phyloP scores from a whole-genome alignment of 1,284 basidiomycete genomes.

The Austropuccinia psidii region DNA sequence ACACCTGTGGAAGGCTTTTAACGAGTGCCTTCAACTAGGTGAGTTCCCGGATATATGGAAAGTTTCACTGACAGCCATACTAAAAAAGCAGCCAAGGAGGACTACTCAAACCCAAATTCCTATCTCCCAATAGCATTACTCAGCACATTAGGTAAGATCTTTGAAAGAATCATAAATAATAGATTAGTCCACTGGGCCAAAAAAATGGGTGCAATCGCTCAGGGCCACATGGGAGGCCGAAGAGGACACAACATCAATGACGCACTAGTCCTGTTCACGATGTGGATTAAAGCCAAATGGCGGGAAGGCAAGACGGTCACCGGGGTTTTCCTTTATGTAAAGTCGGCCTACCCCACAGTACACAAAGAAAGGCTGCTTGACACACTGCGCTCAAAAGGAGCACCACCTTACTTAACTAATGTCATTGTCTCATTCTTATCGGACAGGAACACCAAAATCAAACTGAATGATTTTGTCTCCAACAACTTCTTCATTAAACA shows the following conservation, averaged over 20 bases:
- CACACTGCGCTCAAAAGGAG: not conserved
- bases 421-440: not conserved
- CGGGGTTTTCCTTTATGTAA: conserved; percentile 3
- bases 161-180: conserved; percentile 19
- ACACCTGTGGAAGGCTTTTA: not conserved
- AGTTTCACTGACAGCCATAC: not conserved
- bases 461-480: not conserved
- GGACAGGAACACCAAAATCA: not conserved
- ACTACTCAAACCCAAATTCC: not conserved
- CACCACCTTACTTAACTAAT: not conserved
- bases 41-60: conserved; percentile 1
- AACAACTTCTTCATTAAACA: not conserved
- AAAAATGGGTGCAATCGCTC: not conserved
- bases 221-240: not conserved
- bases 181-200: not conserved
- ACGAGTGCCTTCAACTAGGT: not conserved
- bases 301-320: not conserved
- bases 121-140: conserved; percentile 8
- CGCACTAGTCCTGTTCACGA: not conserved
- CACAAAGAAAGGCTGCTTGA: not conserved
- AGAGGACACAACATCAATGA: not conserved
- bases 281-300: conserved; percentile 2
- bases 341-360: conserved; percentile 12
- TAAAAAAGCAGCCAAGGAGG: not conserved
- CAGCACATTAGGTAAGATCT: not conserved